Conservation (phyloP, 768 basidiomycete genomes). For the Russula foetens region DNA sequence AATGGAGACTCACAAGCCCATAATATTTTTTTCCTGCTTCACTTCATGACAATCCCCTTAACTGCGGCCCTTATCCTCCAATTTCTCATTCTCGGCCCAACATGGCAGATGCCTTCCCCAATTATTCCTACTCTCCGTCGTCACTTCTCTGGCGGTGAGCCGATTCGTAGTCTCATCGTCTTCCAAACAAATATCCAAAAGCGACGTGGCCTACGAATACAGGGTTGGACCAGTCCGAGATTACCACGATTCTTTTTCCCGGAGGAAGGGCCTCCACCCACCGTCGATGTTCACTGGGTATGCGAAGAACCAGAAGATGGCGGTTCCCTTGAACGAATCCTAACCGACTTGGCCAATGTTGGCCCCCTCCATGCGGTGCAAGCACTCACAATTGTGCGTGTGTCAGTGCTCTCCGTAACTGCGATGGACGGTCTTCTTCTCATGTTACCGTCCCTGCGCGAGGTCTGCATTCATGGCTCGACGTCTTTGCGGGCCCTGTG, state of each 20-base stretch:
- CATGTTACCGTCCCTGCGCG: constrained; percentile 10
- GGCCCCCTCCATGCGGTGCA: constrained; percentile 15
- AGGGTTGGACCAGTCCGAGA: constrained; percentile 6
- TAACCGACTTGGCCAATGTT: constrained; percentile 7
- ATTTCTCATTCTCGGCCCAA: constrained; percentile 15
- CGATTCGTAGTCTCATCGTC: constrained; percentile 13
- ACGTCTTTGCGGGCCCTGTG: constrained; percentile 15
- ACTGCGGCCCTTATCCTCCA: constrained; percentile 5
- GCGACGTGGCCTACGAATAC: constrained; percentile 12
- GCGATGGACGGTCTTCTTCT: constrained; percentile 10
- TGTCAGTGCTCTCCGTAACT: constrained; percentile 4
- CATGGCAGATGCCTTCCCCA: constrained; percentile 12
- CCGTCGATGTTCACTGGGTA: constrained; percentile 16
- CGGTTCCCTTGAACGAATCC: constrained; percentile 7
- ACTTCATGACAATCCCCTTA: constrained; percentile 6
- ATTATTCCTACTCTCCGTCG: constrained; percentile 10
- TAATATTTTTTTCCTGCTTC: constrained; percentile 15
- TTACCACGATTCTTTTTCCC: constrained; percentile 13
- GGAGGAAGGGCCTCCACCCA: constrained; percentile 4
- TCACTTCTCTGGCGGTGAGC: constrained; percentile 10
- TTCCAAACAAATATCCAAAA: constrained; percentile 3
- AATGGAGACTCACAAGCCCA: constrained; percentile 12
- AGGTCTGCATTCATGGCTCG: constrained; percentile 19
- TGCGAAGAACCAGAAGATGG: constrained; percentile 16
- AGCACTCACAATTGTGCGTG: constrained; percentile 16